Percentiles rank a stretch among this genome's conserved stretches.
These are phyloP conservation scores for slime mould (Dictyostelium discoideum) DNA, from an alignment of 78 protist genomes.

Conservation along the genomic window DNA sequence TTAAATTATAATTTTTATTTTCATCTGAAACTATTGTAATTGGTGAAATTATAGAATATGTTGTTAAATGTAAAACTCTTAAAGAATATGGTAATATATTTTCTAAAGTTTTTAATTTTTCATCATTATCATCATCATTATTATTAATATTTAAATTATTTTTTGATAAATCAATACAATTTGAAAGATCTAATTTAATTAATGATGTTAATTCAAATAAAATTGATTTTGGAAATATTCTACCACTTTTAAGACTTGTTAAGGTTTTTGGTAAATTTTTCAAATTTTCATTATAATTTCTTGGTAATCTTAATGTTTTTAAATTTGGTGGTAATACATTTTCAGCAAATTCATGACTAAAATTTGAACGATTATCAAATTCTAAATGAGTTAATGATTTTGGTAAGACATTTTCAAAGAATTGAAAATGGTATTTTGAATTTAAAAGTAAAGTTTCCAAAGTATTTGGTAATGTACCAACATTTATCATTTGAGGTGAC, in stretches of 20 bases:
- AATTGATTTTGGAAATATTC: background rate
- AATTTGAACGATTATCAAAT: background rate
- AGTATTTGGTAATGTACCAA: background rate
- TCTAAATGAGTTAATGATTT: background rate
- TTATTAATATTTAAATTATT: too few relatives aligned
- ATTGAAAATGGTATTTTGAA: background rate
- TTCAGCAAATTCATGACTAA: background rate
- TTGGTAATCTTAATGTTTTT: background rate
- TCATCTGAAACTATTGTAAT: background rate
- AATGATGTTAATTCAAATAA: background rate
- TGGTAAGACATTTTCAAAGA: background rate
- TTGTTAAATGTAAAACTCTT: background rate
- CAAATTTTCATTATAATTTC: background rate
- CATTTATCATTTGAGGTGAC: background rate
- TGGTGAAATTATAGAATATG: background rate
- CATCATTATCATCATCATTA: too few relatives aligned
- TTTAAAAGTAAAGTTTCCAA: background rate
- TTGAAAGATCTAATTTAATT: background rate
- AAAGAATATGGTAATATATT: background rate
- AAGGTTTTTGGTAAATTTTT: background rate
- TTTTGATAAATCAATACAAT: background rate
- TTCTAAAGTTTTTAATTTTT: background rate
- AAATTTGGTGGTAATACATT: background rate
- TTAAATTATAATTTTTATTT: background rate
- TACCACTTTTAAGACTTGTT: background rate